A percentile compares a stretch with the other conserved stretches of the same genome.
Conservation (phyloP, 148 eudicot species). For the Pharnaceum exiguum region DNA sequence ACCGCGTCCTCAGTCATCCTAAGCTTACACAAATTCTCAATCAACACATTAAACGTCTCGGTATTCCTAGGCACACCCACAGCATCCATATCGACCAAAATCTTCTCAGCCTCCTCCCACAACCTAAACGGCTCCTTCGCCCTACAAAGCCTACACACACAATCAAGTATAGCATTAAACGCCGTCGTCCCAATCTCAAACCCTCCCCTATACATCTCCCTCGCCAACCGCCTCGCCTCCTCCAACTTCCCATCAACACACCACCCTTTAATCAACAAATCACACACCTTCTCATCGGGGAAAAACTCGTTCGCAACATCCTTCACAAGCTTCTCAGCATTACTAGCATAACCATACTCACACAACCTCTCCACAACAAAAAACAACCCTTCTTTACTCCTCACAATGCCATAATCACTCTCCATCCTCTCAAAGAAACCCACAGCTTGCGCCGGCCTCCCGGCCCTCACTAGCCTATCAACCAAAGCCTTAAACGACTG, state of each 20-base stretch:
- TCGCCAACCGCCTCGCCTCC: conserved; percentile 69
- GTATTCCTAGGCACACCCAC: conserved; percentile 75
- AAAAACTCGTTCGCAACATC: conserved; percentile 69
- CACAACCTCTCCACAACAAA: conserved; percentile 57
- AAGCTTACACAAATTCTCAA: conserved; percentile 69
- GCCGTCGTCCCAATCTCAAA: conserved; percentile 65
- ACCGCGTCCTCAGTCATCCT: conserved; percentile 64
- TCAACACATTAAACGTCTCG: conserved; percentile 82
- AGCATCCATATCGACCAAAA: conserved; percentile 82
- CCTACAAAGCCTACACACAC: conserved; percentile 85
- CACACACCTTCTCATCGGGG: conserved; percentile 73
- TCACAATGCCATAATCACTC: conserved; percentile 49
- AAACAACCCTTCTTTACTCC: conserved; percentile 43
- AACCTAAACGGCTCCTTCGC: conserved; percentile 68
- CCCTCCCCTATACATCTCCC: conserved; percentile 89
- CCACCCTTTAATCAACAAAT: conserved; percentile 80
- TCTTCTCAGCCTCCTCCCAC: conserved; percentile 49
- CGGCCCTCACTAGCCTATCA: conserved; percentile 69
- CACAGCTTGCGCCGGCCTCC: conserved; percentile 51
- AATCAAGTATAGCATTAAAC: conserved; percentile 77
- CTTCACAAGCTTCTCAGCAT: conserved; percentile 87
- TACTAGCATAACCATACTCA: conserved; percentile 61
- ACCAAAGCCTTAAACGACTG: conserved; percentile 33
- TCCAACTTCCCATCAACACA: conserved; percentile 82
- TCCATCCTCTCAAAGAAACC: conserved; percentile 66